phyloP scores from a whole-genome alignment of 345 rosid genomes.

The Syzygium jambos region DNA sequence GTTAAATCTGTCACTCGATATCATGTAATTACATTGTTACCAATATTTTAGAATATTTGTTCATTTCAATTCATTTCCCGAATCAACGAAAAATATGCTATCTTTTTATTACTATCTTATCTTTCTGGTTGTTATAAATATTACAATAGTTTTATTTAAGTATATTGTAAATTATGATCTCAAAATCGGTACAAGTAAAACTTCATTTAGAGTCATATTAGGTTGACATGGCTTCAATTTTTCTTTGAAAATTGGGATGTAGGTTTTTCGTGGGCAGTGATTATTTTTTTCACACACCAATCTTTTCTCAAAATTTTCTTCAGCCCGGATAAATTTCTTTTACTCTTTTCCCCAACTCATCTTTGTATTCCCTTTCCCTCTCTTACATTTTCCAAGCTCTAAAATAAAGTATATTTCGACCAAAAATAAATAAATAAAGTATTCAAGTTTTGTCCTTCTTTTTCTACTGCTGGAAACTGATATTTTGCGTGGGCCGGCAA shows the following conservation, averaged over 20 bases:
- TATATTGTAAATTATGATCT: background rate
- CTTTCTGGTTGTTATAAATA: background rate
- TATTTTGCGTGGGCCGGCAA: no score
- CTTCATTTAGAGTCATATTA: background rate
- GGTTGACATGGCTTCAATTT: fast-evolving
- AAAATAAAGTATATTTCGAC: background rate
- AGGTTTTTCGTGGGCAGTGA: fast-evolving
- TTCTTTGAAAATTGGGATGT: background rate
- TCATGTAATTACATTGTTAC: background rate
- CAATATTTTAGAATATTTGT: background rate
- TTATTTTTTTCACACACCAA: background rate
- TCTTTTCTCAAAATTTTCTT: background rate
- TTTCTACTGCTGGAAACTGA: no score
- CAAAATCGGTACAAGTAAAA: background rate
- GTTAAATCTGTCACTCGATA: background rate
- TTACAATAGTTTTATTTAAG: background rate
- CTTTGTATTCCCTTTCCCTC: background rate
- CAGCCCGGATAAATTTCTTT: background rate
- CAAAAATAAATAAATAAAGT: background rate
- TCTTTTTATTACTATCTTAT: background rate
- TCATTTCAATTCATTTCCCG: background rate
- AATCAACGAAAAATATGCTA: background rate
- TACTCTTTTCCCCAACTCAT: background rate
- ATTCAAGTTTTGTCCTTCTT: background rate
- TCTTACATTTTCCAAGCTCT: background rate